Conservation (phyloP, 306 rosid genomes). For the Vicia faba region DNA sequence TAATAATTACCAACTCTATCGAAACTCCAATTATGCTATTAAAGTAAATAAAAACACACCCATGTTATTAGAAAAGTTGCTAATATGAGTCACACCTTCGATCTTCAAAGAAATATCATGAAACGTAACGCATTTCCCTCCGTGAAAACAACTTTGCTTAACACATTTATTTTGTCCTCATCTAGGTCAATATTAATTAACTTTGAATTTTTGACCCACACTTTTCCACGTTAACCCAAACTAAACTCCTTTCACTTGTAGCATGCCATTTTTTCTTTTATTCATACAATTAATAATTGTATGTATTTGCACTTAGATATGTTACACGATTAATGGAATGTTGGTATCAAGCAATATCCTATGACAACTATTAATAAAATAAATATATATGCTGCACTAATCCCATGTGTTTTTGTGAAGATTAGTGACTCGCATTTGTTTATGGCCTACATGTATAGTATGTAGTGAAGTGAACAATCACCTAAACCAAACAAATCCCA, state of each 20-base stretch:
- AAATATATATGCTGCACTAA: not conserved
- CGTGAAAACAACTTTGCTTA: constrained; percentile 51
- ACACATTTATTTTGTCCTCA: constrained; percentile 53
- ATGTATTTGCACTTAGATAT: not conserved
- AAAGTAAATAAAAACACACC: not conserved
- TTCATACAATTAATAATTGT: constrained; percentile 3
- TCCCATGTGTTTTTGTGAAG: constrained; percentile 29
- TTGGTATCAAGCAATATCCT: constrained; percentile 20
- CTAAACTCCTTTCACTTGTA: constrained; percentile 41
- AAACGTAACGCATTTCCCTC: constrained; percentile 52
- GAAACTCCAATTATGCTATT: constrained; percentile 7
- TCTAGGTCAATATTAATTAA: constrained; percentile 39
- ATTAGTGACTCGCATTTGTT: constrained; percentile 42
- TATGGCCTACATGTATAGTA: constrained; percentile 34
- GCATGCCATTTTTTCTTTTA: constrained; percentile 27
- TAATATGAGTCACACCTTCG: constrained; percentile 44
- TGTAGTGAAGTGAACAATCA: constrained; percentile 42
- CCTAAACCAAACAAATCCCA: constrained; percentile 48
- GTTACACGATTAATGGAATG: constrained; percentile 20
- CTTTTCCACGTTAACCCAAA: constrained; percentile 32
- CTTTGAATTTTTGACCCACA: constrained; percentile 57
- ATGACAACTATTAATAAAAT: constrained; percentile 1
- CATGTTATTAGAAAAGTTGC: constrained; percentile 16
- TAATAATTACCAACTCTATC: not conserved
- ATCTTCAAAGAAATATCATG: constrained; percentile 43